Conservation (phyloP, 306 rosid genomes). For the Quercus berberidifolia region DNA sequence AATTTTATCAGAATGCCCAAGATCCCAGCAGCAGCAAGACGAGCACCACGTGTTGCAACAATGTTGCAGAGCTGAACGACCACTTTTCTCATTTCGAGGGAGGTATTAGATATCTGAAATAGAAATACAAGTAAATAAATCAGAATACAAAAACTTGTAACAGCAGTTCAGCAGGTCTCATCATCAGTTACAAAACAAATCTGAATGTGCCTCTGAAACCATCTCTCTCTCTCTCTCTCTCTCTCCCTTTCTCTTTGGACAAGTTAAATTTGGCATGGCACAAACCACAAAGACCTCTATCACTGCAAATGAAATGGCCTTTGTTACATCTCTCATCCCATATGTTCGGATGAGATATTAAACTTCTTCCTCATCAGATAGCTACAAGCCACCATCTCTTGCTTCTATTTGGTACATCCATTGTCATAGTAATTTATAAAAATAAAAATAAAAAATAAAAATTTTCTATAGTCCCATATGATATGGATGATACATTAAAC, state of each 20-base stretch:
- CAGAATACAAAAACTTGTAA: not conserved
- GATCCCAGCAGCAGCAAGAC: constrained; percentile 87
- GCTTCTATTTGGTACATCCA: too few relatives aligned
- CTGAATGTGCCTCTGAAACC: too few relatives aligned
- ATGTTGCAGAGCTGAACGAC: constrained; percentile 70
- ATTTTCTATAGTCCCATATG: too few relatives aligned
- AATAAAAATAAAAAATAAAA: too few relatives aligned
- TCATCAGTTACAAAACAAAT: not conserved
- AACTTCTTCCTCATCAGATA: too few relatives aligned
- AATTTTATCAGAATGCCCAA: constrained; percentile 73
- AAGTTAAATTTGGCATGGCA: not conserved
- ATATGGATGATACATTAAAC: too few relatives aligned
- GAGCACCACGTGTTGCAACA: constrained; percentile 82
- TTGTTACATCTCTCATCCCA: not conserved
- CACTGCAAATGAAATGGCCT: not conserved
- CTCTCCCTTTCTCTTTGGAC: too few relatives aligned
- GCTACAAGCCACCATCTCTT: too few relatives aligned
- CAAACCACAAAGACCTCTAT: not conserved
- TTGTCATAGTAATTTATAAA: too few relatives aligned
- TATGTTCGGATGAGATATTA: too few relatives aligned
- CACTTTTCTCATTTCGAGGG: constrained; percentile 52
- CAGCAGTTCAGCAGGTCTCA: not conserved
- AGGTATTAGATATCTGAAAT: constrained; percentile 61
- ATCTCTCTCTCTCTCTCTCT: too few relatives aligned
- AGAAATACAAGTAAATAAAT: not conserved